Evolutionary conservation across 1,284 basidiomycete genomes (phyloP), one percentile per base, ranked within the genome.

Genomic region (Meira miltonrushii): DNA sequence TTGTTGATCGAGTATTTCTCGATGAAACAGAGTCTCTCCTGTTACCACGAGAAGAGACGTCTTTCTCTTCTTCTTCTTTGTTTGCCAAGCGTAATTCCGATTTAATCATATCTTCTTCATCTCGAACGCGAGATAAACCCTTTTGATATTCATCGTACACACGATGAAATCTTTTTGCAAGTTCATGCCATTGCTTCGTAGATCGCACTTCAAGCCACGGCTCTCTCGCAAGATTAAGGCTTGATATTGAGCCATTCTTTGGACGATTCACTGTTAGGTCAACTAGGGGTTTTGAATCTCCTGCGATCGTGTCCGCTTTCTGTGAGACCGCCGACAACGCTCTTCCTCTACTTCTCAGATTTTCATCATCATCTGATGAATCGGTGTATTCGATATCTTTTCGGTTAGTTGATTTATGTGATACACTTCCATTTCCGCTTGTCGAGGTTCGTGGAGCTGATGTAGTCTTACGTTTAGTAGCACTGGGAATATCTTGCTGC

Each of bases 311-410:
- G 8, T 8, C 8, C 28, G 28, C 28, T 33, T 33, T 33, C 8
- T 33, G 28, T 8, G 28, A 33, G 28, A 33, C 28, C 28, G 28
- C 28, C 28, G 28, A 33, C 8, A 33, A 33, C 8, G 28, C 28
- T 4, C 28, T 3, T 41, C 38, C 23, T 38, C 38, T 53, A n/a
- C 50, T 38, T 53, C 50, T 53, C 37, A 5, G 12, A 15, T 53
- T 38, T 13, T 53, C 50, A 50, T 28, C 23, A 15, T 38, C 48
- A 37, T 39, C 37, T 5, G 50, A 53, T 19, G 50, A 53, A 33
- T 53, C 50, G 23, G 38, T 53, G 15, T 53, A 53, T 17, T 53
- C 50, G 13, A 53, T 41, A 5, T 48, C 46, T 25, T 48, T 48
- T 21, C 46, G 13, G 12, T 2, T 17, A 23, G 46, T 25, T 21